Percentiles rank a stretch among this genome's conserved stretches.
These are phyloP conservation scores for Arthrinium phaeospermum DNA, from an alignment of 2,329 filamentous ascomycete genomes.

Conservation along the genomic window DNA sequence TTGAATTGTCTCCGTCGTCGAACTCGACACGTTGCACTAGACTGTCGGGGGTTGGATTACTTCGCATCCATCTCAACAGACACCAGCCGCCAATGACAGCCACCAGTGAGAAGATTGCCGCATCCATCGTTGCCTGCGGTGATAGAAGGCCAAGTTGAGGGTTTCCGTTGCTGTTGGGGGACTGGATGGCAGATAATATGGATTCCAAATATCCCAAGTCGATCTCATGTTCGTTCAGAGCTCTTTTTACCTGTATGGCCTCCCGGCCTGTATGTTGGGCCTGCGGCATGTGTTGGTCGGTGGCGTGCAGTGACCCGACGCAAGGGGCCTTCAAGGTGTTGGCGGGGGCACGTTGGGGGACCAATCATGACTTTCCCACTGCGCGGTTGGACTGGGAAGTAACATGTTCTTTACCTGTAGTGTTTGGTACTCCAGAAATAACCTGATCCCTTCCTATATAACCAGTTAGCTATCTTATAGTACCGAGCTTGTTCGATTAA, in stretches of 20 bases:
- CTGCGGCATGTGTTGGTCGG: background rate
- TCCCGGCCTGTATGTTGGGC: background rate
- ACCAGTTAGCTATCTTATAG: no score
- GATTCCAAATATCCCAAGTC: background rate
- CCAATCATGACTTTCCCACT: no score
- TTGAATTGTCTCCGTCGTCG: background rate
- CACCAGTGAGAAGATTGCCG: background rate
- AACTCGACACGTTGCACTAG: background rate
- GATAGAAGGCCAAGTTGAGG: background rate
- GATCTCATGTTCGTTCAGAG: background rate
- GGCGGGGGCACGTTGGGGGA: no score
- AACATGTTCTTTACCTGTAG: no score
- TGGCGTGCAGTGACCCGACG: background rate
- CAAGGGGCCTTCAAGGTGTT: background rate
- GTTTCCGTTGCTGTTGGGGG: no score
- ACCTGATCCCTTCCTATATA: no score
- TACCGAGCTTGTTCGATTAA: no score
- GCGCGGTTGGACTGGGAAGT: no score
- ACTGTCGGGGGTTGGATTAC: background rate
- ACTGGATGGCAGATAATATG: background rate
- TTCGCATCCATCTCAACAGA: background rate
- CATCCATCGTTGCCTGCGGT: background rate
- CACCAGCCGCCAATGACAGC: background rate
- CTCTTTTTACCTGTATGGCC: background rate
- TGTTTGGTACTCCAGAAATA: no score